These are phyloP conservation scores for Nemania serpens DNA, from an alignment of 2,329 filamentous ascomycete genomes.

Conservation along the genomic window DNA sequence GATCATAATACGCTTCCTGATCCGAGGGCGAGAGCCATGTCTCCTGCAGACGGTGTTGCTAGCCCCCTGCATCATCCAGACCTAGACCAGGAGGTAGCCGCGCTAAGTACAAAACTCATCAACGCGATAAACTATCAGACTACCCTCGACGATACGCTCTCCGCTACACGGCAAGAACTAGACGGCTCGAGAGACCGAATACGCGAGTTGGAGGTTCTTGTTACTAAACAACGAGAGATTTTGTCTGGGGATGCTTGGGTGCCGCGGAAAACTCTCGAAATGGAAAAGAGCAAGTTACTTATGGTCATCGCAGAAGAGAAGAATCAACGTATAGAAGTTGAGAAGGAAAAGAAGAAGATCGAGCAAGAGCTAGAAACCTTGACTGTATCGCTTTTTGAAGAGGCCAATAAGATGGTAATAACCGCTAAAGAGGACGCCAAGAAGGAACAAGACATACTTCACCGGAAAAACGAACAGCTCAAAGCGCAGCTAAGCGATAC, in stretches of 20 bases:
- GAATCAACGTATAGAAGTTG: slow-evolving; percentile 64
- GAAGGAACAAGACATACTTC: slow-evolving; percentile 77
- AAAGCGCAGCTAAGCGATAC: slow-evolving; percentile 84
- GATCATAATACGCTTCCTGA: slow-evolving; percentile 73
- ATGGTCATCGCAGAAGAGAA: slow-evolving; percentile 68
- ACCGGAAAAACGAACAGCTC: slow-evolving; percentile 86
- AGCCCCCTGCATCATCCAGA: slow-evolving; percentile 56
- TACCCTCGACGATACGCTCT: slow-evolving; percentile 83
- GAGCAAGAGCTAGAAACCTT: slow-evolving; percentile 90
- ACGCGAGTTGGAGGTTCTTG: slow-evolving; percentile 66
- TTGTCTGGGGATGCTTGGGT: slow-evolving; percentile 77
- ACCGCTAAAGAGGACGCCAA: slow-evolving; percentile 87
- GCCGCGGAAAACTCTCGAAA: slow-evolving; percentile 73
- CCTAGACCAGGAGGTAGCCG: slow-evolving; percentile 76
- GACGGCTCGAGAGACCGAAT: slow-evolving; percentile 72
- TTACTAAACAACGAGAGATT: slow-evolving; percentile 72
- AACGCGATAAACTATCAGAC: slow-evolving; percentile 98
- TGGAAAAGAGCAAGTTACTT: slow-evolving; percentile 66
- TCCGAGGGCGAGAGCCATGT: slow-evolving; percentile 59
- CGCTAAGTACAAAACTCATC: slow-evolving; percentile 92
- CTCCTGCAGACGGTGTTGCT: slow-evolving; percentile 47
- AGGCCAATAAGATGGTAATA: slow-evolving; percentile 98
- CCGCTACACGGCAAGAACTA: slow-evolving; percentile 80
- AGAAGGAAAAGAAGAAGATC: slow-evolving; percentile 84
- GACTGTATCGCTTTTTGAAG: slow-evolving; percentile 92